Percentiles rank a stretch among this genome's conserved stretches.
phyloP scores from a whole-genome alignment of 1,139 yeast species.

The Kodamaea plutei region DNA sequence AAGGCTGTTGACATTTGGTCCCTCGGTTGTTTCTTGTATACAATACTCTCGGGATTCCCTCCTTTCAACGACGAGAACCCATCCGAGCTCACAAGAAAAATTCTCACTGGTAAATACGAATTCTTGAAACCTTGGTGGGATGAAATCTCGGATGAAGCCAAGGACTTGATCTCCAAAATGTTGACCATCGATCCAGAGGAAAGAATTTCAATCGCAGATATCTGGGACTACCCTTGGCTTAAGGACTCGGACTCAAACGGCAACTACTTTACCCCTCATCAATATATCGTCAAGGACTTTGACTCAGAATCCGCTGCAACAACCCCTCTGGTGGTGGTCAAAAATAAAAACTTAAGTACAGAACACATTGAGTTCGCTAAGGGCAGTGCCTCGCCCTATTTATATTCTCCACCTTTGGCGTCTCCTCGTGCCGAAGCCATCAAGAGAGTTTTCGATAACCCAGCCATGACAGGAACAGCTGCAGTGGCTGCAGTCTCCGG shows the following conservation, averaged over 20 bases:
- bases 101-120: conserved; percentile 76
- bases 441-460: conserved; percentile 43
- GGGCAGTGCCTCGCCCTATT: conserved; percentile 1
- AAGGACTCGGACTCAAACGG: conserved; percentile 9
- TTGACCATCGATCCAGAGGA: conserved; percentile 59
- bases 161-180: conserved; percentile 51
- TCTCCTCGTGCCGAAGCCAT: conserved; percentile 44
- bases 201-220: conserved; percentile 59
- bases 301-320: not conserved
- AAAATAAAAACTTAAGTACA: conserved; percentile 3
- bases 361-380: conserved; percentile 11
- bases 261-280: conserved; percentile 8
- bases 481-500: conserved; percentile 7
- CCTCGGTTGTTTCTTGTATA: conserved; percentile 86
- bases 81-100: conserved; percentile 76
- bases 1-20: conserved; percentile 97
- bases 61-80: conserved; percentile 91
- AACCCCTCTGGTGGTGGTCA: not conserved
- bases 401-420: conserved; percentile 8
- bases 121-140: conserved; percentile 97
- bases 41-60: conserved; percentile 90
- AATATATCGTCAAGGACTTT: conserved; percentile 6
- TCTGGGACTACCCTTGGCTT: conserved; percentile 54
- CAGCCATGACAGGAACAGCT: conserved; percentile 29
- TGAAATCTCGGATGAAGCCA: conserved; percentile 77